Evolutionary conservation across 2,329 filamentous ascomycete genomes (phyloP).

Genomic region (Ophiostoma populinum): DNA sequence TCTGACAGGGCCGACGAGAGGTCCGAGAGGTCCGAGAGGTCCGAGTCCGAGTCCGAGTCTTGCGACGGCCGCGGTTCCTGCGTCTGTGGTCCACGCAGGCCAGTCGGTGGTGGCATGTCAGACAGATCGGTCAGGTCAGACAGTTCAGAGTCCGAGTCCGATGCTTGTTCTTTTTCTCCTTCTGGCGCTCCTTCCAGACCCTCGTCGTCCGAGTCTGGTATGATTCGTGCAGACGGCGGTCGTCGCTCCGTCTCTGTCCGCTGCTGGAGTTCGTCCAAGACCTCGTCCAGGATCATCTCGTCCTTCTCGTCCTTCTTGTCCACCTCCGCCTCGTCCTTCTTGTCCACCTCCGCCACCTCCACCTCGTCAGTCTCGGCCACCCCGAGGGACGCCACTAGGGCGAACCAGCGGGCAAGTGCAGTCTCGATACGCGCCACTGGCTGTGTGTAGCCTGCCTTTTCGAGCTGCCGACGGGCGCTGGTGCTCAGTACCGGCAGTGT

Average conservation of each 20-base stretch:
- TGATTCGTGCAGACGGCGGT: not conserved
- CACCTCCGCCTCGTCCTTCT: slow-evolving; percentile 8
- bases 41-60: too few relatives aligned
- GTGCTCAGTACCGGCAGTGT: slow-evolving; percentile 25
- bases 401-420: slow-evolving; percentile 50
- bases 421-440: slow-evolving; percentile 22
- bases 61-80: too few relatives aligned
- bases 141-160: too few relatives aligned
- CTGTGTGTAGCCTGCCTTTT: slow-evolving; percentile 8
- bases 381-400: slow-evolving; percentile 19
- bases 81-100: too few relatives aligned
- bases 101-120: too few relatives aligned
- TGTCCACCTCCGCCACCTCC: not conserved
- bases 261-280: too few relatives aligned
- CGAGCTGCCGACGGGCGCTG: slow-evolving; percentile 14
- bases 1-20: too few relatives aligned
- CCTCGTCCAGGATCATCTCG: too few relatives aligned
- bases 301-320: slow-evolving; percentile 18
- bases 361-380: not conserved
- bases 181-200: too few relatives aligned
- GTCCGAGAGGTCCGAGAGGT: too few relatives aligned
- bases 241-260: not conserved
- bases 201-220: not conserved
- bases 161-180: too few relatives aligned
- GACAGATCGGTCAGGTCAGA: too few relatives aligned